Percentiles rank a stretch among this genome's conserved stretches.
Conservation (phyloP, 257 asterid species). For the Perilla frutescens region DNA sequence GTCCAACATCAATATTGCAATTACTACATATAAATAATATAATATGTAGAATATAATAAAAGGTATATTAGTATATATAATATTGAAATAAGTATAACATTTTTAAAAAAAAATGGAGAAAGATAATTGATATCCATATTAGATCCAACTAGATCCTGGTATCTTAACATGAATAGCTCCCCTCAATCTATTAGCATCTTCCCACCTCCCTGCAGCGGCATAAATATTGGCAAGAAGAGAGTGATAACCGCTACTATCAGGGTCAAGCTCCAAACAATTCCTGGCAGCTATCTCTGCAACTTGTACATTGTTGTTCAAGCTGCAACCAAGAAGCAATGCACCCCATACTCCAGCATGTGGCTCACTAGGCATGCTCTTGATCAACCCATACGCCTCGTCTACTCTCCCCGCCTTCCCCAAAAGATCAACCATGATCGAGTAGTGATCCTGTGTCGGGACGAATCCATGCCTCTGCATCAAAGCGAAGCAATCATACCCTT, state of each 20-base stretch:
- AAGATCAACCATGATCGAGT: constrained; percentile 80
- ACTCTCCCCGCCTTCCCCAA: constrained; percentile 78
- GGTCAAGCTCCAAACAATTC: constrained; percentile 77
- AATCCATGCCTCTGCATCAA: constrained; percentile 68
- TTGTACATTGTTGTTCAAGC: constrained; percentile 76
- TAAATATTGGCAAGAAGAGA: constrained; percentile 84
- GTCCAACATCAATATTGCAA: too few relatives aligned
- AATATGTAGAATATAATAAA: too few relatives aligned
- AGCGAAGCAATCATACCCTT: constrained; percentile 69
- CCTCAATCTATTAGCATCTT: constrained; percentile 73
- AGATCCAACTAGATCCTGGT: constrained; percentile 79
- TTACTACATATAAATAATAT: too few relatives aligned
- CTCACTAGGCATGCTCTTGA: constrained; percentile 64
- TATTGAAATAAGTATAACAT: too few relatives aligned
- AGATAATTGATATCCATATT: neutral
- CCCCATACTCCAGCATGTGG: constrained; percentile 97
- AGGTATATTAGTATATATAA: too few relatives aligned
- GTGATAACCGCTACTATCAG: constrained; percentile 66
- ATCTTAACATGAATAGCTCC: constrained; percentile 50
- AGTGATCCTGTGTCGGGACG: constrained; percentile 76
- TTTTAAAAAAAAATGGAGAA: too few relatives aligned
- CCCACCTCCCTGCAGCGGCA: constrained; percentile 85
- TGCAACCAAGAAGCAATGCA: constrained; percentile 89
- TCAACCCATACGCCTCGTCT: constrained; percentile 72
- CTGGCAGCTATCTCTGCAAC: constrained; percentile 74